phyloP scores from a whole-genome alignment of 306 rosid genomes.

The Castanea sativa region DNA sequence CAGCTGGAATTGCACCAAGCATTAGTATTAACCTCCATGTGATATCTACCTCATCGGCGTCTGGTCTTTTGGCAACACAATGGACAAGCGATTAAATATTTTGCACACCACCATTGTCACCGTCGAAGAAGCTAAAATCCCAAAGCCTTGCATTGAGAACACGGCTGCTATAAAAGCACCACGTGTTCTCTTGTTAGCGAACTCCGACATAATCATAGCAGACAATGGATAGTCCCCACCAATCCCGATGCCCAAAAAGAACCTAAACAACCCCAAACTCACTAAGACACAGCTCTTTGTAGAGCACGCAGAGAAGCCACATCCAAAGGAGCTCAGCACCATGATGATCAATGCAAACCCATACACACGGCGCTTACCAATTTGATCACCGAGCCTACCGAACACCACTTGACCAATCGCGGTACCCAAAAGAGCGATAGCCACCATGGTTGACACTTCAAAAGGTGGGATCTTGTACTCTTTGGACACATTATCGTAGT shows the following conservation, averaged over 20 bases:
- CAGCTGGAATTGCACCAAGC: slow-evolving; percentile 70
- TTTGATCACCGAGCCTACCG: slow-evolving; percentile 59
- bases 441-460: slow-evolving; percentile 28
- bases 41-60: slow-evolving; percentile 52
- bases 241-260: slow-evolving; percentile 70
- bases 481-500: slow-evolving; percentile 20
- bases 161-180: slow-evolving; percentile 81
- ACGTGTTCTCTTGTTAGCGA: slow-evolving; percentile 69
- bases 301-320: slow-evolving; percentile 65
- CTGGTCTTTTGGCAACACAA: background rate
- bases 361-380: slow-evolving; percentile 56
- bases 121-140: slow-evolving; percentile 56
- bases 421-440: slow-evolving; percentile 48
- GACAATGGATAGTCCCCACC: slow-evolving; percentile 84
- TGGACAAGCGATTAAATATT: slow-evolving; percentile 26
- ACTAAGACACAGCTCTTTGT: slow-evolving; percentile 38
- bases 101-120: slow-evolving; percentile 57
- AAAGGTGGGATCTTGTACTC: no score
- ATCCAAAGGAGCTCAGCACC: slow-evolving; percentile 51
- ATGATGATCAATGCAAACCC: slow-evolving; percentile 51
- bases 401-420: slow-evolving; percentile 55
- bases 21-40: slow-evolving; percentile 77
- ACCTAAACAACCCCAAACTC: slow-evolving; percentile 60
- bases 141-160: slow-evolving; percentile 80
- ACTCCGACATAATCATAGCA: slow-evolving; percentile 78